Base-by-base conservation (phyloP, 305 asterid species). In the Stenogyne calaminthoides region DNA sequence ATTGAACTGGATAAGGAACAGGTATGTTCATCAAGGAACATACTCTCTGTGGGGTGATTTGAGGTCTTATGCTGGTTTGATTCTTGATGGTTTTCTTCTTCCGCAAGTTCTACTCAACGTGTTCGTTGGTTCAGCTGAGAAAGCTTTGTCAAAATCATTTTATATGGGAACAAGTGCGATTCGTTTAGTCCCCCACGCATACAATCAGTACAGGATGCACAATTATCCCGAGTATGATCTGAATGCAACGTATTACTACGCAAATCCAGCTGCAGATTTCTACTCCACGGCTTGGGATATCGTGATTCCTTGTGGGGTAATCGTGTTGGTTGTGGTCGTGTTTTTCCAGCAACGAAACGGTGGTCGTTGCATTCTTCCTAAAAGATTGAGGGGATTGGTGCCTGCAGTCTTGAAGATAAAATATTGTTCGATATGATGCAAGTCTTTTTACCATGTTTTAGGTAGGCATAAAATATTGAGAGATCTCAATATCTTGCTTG, bases 221-320 rank as follows among this genome's bases (percentile, higher is more conserved):
- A 74, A 37, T 36, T 84, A 76, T 5, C 74, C 80, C 4, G 6
- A 7, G 9, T 44, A 9, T 27, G 69, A 55, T 54, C 74, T 79
- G 5, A 60, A 74, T 19, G 82, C 80, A 25, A 80, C 91, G 0
- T 84, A 85, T 73, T 76, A 85, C 20, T 90, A 87, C 27, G 95
- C 88, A 2, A 80, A 87, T 72, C 90, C 77, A 6, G 67, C 65
- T 0, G 86, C 84, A 2, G 95, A 80, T 32, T 85, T 85, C 18
- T 88, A 84, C 86, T 88, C 91, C 14, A 83, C 85, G 2, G 85
- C 85, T 5, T 88, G 95, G 91, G 95, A 90, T 71, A 80, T 88
- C n/a, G 34, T 83, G 0, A 83, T 90, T 62, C 86, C 88, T 18
- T 69, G 78, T 9, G 88, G 79, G 15, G 78, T 86, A 15, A 11